Percentiles rank a stretch among this genome's conserved stretches.
phyloP scores from a whole-genome alignment of 352 stramenopile genomes.

The Pythium monospermum region DNA sequence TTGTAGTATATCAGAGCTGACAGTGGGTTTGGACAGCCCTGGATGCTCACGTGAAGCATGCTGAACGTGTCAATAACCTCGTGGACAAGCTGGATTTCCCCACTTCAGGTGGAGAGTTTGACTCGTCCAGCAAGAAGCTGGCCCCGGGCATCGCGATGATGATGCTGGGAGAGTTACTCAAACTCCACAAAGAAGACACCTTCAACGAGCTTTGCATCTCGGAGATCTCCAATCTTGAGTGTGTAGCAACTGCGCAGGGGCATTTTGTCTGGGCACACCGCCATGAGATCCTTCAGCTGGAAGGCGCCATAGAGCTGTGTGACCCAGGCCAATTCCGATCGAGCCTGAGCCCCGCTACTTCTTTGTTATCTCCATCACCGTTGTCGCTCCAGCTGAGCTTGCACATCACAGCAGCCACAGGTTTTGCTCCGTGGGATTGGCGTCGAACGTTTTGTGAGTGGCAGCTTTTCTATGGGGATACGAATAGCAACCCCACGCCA shows the following conservation, averaged over 20 bases:
- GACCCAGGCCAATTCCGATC: constrained; percentile 6
- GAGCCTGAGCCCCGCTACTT: background rate
- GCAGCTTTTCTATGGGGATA: background rate
- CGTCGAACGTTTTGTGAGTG: background rate
- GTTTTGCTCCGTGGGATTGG: background rate
- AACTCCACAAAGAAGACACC: background rate
- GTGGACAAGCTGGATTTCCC: constrained; percentile 10
- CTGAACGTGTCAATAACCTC: constrained; percentile 8
- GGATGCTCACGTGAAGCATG: constrained; percentile 1
- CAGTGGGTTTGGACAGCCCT: background rate
- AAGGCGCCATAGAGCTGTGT: constrained; percentile 1
- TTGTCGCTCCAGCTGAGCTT: background rate
- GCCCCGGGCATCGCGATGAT: background rate
- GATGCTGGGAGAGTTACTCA: constrained; percentile 10
- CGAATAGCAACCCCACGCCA: background rate
- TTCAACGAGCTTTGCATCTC: constrained; percentile 13
- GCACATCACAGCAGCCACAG: background rate
- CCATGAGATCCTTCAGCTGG: constrained; percentile 8
- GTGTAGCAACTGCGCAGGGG: constrained; percentile 7
- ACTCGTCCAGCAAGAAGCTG: background rate
- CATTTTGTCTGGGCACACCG: constrained; percentile 11
- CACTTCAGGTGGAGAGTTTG: background rate
- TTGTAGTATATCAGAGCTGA: background rate
- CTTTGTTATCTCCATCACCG: background rate
- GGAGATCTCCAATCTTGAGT: constrained; percentile 10